Base-by-base conservation (phyloP, 1,284 basidiomycete genomes). In the Salmacisia buchloeana region DNA sequence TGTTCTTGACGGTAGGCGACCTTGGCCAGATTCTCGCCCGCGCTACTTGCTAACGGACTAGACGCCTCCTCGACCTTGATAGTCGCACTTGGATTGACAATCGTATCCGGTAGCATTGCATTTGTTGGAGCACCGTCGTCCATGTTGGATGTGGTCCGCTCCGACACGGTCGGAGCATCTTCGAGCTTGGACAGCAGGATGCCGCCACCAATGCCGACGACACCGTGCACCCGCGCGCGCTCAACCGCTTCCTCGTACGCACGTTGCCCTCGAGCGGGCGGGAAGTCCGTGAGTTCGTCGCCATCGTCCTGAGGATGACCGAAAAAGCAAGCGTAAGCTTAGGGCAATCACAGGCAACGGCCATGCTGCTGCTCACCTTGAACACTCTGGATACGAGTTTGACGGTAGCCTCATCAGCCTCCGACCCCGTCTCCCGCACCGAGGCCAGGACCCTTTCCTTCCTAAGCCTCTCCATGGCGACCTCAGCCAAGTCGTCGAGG, bases 401-500 rank as follows among this genome's bases (percentile, higher is more conserved):
- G 21, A 60, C 59, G 15, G 45, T 33, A 15, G n/a, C 9, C 31
- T 31, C 27, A 23, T 52, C 41, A n/a, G 34, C 27, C 35, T 38
- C 35, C 13, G 49, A 33, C 33, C 29, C 45, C 31, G 43, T 27
- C 9, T n/a, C 21, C n/a, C 36, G 29, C 6, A 49, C 60, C 6
- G 12, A 33, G 3, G 21, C 38, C 31, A 54, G 18, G 31, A 60
- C 21, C n/a, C 45, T 34, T 23, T 60, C 59, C 25, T 33, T 35
- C 27, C 36, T 60, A 29, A 60, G 39, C 27, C 59, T 29, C 18
- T 49, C 41, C 39, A 45, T 60, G 12, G 59, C 59, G 7, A 60
- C 52, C 10, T 60, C 59, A 34, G 59, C 59, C 38, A 60, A 29
- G 35, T 46, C 59, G 21, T 46, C 49, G 21, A 62, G 34, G n/a